Base-by-base conservation (phyloP, 1,284 basidiomycete genomes). In the Vanrija sp. region DNA sequence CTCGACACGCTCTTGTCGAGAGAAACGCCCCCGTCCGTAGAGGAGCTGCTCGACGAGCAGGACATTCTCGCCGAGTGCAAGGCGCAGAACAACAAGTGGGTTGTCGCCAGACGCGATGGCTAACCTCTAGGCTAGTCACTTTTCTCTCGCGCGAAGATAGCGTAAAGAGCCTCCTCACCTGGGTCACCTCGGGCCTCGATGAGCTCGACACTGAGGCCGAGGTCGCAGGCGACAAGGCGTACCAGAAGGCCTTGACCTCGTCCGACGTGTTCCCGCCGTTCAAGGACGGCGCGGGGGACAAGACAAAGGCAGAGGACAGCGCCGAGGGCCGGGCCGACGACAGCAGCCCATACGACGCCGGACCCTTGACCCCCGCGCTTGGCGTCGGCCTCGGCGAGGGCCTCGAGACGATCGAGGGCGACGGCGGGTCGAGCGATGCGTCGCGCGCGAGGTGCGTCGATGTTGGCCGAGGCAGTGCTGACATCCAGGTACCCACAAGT, bases 11-110 rank as follows among this genome's bases (percentile, higher is more conserved):
- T 76, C 4, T 59, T 76, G 38, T 63, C 66, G 24, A 54, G 76
- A 27, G 72, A 73, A 55, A 65, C 66, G 5, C 71, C 75, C 10
- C 75, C 75, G 12, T 64, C 84, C 38, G 81, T 97, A 46, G 93
- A 97, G 75, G 87, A 91, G 47, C 85, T 98, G 54, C 80, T 98
- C 53, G 92, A 96, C 78, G 91, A 97, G 77, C 88, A 91, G 71
- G 93, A 97, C 73, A 80, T 97, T 51, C 79, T 98, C 48, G 89
- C 91, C 74, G 94, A 98, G 75, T 93, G 91, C 82, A 98, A 98
- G 77, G 82, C 88, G 4, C 91, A 95, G 75, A 97, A 97, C 72
- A 86, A 87, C 49, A 73, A 71, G 73, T 76, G 56, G 31, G 72
- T 63, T 7, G 9, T 14, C 6, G 20, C 19, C 14, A 31, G n/a